Percentiles rank a stretch among this genome's conserved stretches.
Evolutionary conservation across 129 eudicot genomes (phyloP).

Genomic region (Rutidosis leptorrhynchoides): DNA sequence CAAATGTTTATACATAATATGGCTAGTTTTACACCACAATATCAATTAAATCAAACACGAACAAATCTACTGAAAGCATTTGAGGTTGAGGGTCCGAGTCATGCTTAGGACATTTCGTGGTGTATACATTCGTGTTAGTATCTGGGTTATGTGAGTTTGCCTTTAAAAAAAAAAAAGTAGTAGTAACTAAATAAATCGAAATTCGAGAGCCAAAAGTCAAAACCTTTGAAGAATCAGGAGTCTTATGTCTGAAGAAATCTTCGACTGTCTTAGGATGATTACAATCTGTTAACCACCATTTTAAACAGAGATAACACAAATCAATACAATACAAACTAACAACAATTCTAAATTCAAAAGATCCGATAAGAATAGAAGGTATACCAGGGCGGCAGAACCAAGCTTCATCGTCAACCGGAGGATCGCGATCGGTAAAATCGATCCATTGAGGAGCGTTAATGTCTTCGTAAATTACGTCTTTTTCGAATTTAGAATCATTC

Average conservation of each 20-base stretch:
- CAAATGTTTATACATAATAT: not conserved
- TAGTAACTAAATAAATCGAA: not conserved
- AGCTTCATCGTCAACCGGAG: conserved; percentile 54
- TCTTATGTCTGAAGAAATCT: conserved; percentile 51
- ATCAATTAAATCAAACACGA: conserved; percentile 14
- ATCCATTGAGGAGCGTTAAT: conserved; percentile 81
- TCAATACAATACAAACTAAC: not conserved
- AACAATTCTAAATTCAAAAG: not conserved
- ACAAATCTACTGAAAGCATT: conserved; percentile 1
- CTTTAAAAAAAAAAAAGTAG: not conserved
- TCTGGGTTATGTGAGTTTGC: too few relatives aligned
- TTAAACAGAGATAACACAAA: not conserved
- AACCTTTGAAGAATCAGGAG: conserved; percentile 55
- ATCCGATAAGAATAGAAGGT: not conserved
- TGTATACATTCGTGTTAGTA: too few relatives aligned
- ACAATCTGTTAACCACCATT: conserved; percentile 46
- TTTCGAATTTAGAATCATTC: conserved; percentile 69
- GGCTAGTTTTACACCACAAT: conserved; percentile 9
- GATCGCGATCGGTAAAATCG: conserved; percentile 49
- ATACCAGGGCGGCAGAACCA: conserved; percentile 64
- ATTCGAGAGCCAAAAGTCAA: conserved; percentile 21
- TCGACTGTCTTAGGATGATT: conserved; percentile 88
- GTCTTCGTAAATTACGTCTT: conserved; percentile 57
- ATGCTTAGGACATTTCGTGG: too few relatives aligned
- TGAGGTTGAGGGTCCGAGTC: too few relatives aligned